Evolutionary conservation across 2,329 filamentous ascomycete genomes (phyloP).

Genomic region (Paraphoma sp.): DNA sequence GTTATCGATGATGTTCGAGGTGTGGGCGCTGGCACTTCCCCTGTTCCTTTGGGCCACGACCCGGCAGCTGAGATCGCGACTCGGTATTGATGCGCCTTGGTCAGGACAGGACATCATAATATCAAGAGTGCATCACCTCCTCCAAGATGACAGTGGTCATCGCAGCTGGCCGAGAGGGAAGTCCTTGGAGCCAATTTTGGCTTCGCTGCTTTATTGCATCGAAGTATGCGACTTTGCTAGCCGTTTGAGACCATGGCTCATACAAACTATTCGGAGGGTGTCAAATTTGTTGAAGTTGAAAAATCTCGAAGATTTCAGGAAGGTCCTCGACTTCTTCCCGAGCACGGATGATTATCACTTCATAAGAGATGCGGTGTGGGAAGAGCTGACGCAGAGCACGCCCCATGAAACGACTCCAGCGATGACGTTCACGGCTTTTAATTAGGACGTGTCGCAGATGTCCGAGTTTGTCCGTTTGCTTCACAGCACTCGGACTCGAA

Average conservation of each 20-base stretch:
- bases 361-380: constrained; percentile 15
- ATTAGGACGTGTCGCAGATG: no score
- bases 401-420: neutral
- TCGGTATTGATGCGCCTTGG: constrained; percentile 1
- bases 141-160: constrained; percentile 16
- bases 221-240: constrained; percentile 19
- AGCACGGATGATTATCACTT: constrained; percentile 13
- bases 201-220: constrained; percentile 24
- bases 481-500: no score
- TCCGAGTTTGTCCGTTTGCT: no score
- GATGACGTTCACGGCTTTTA: neutral
- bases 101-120: constrained; percentile 12
- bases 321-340: constrained; percentile 22
- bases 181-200: constrained; percentile 21
- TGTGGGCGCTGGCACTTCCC: constrained; percentile 21
- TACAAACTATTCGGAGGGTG: constrained; percentile 12
- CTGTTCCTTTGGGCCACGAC: constrained; percentile 21
- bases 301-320: constrained; percentile 21
- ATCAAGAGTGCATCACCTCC: constrained; percentile 7
- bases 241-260: constrained; percentile 18
- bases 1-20: constrained; percentile 17
- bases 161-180: constrained; percentile 25
- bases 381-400: constrained; percentile 10
- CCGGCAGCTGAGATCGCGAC: constrained; percentile 14
- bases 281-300: constrained; percentile 21